Percentiles rank a stretch among this genome's conserved stretches.
Conservation (phyloP, 148 eudicot species). For the Silene conica region DNA sequence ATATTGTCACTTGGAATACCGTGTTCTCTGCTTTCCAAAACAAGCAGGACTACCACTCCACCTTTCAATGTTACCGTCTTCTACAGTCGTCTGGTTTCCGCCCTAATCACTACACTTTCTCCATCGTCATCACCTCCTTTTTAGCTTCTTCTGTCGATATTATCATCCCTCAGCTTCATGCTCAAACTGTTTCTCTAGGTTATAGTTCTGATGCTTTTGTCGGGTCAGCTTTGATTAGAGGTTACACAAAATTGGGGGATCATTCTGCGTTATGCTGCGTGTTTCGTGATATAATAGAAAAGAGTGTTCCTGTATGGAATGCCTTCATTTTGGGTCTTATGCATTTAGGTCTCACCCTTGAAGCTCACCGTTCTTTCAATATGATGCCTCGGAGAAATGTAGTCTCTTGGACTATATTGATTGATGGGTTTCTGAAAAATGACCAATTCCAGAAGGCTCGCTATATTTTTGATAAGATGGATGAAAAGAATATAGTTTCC, state of each 20-base stretch:
- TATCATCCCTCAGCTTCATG: slow-evolving; percentile 71
- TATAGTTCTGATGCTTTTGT: slow-evolving; percentile 39
- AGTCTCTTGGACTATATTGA: slow-evolving; percentile 62
- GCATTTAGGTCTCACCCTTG: slow-evolving; percentile 48
- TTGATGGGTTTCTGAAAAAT: slow-evolving; percentile 60
- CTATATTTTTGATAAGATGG: slow-evolving; percentile 38
- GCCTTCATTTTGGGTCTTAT: slow-evolving; percentile 64
- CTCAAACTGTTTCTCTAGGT: slow-evolving; percentile 33
- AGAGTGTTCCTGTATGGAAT: slow-evolving; percentile 52
- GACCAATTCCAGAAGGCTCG: slow-evolving; percentile 42
- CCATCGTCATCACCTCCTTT: slow-evolving; percentile 44
- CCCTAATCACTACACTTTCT: slow-evolving; percentile 55
- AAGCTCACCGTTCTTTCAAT: slow-evolving; percentile 49
- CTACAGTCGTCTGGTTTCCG: slow-evolving; percentile 34
- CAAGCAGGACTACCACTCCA: slow-evolving; percentile 15
- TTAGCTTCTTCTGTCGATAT: slow-evolving; percentile 25
- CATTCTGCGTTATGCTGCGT: slow-evolving; percentile 29
- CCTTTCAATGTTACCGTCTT: slow-evolving; percentile 30
- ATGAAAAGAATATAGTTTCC: slow-evolving; percentile 47
- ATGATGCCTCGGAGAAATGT: slow-evolving; percentile 50
- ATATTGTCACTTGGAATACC: slow-evolving; percentile 74
- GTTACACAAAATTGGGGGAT: slow-evolving; percentile 42
- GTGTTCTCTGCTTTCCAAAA: slow-evolving; percentile 49
- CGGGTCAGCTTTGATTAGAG: slow-evolving; percentile 63
- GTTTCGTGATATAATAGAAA: slow-evolving; percentile 46